A percentile compares a stretch with the other conserved stretches of the same genome.
These are phyloP conservation scores for Volvox carteri DNA, from an alignment of 163 green algal genomes.

Conservation along the genomic window DNA sequence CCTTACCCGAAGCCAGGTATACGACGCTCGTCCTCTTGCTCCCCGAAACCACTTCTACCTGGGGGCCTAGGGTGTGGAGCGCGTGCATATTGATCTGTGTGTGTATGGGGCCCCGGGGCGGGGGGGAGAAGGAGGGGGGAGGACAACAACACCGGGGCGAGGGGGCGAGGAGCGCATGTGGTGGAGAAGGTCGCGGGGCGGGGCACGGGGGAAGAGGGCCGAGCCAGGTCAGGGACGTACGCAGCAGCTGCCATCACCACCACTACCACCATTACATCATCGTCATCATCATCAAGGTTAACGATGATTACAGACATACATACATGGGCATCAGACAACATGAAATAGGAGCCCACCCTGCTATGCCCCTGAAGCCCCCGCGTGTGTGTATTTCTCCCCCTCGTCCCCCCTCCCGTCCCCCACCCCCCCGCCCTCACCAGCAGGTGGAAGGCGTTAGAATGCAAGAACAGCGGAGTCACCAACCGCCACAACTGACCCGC, in stretches of 20 bases:
- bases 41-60: conserved; percentile 78
- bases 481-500: conserved; percentile 87
- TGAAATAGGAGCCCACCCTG: no score
- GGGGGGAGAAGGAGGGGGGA: no score
- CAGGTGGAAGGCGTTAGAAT: conserved; percentile 84
- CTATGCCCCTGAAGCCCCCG: no score
- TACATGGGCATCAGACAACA: no score
- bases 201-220: background rate
- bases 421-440: no score
- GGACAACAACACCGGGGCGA: background rate
- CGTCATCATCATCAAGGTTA: no score
- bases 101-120: background rate
- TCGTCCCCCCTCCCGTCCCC: no score
- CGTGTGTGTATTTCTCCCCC: no score
- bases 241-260: no score
- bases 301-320: no score
- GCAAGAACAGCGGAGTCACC: conserved; percentile 84
- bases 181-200: background rate
- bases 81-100: conserved; percentile 81
- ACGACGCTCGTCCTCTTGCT: conserved; percentile 70
- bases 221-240: no score
- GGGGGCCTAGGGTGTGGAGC: conserved; percentile 81
- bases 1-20: conserved; percentile 76
- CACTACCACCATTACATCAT: no score
- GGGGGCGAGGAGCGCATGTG: background rate